Evolutionary conservation across 768 basidiomycete species (phyloP).

Genomic region (Lepiota subincarnata): DNA sequence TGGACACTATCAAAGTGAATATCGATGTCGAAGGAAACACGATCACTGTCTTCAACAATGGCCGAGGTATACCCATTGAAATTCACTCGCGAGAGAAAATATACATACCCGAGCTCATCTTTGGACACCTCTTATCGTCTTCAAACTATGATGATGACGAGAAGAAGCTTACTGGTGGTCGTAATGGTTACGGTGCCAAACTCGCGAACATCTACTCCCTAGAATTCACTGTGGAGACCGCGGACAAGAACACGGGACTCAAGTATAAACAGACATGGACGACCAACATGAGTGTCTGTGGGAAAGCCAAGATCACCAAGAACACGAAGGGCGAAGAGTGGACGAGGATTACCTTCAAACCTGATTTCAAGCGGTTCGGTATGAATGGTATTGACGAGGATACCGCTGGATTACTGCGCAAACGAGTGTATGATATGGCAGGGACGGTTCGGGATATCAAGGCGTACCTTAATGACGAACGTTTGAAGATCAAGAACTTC

Average conservation of each 20-base stretch:
- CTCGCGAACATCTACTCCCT: slow-evolving; percentile 97
- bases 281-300: slow-evolving; percentile 87
- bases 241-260: slow-evolving; percentile 77
- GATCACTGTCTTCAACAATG: slow-evolving; percentile 95
- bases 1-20: slow-evolving; percentile 88
- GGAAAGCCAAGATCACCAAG: slow-evolving; percentile 90
- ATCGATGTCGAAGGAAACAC: slow-evolving; percentile 80
- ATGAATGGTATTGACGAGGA: slow-evolving; percentile 92
- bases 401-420: slow-evolving; percentile 80
- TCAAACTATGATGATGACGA: slow-evolving; percentile 99
- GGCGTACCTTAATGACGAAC: slow-evolving; percentile 89
- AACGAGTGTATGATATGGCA: slow-evolving; percentile 95
- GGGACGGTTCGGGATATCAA: slow-evolving; percentile 94
- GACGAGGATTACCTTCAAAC: slow-evolving; percentile 89
- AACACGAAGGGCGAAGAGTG: slow-evolving; percentile 85
- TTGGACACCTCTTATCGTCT: slow-evolving; percentile 89
- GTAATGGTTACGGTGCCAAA: slow-evolving; percentile 98
- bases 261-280: slow-evolving; percentile 97
- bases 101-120: slow-evolving; percentile 96
- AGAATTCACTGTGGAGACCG: slow-evolving; percentile 95
- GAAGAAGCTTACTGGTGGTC: slow-evolving; percentile 96
- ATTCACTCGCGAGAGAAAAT: slow-evolving; percentile 91
- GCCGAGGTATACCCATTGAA: slow-evolving; percentile 94
- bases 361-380: slow-evolving; percentile 88
- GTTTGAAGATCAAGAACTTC: slow-evolving; percentile 91